These are phyloP conservation scores for Populus deltoides DNA, from an alignment of 345 rosid genomes.

Conservation along the genomic window DNA sequence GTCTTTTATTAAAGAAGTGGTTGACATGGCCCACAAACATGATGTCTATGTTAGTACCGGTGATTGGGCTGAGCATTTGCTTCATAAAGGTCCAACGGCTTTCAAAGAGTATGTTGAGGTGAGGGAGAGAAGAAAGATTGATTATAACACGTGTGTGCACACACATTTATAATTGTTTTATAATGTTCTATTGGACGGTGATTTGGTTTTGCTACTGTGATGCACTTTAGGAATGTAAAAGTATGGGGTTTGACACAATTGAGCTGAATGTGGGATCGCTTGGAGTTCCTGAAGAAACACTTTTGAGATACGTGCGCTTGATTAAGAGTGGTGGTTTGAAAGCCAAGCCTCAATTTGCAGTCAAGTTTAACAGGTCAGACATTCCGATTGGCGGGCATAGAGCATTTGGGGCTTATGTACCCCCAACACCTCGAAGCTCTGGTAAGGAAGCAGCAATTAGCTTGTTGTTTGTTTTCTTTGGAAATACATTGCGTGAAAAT, in stretches of 20 bases:
- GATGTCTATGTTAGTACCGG: conserved; percentile 84
- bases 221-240: conserved; percentile 66
- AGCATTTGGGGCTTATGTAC: conserved; percentile 78
- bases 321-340: conserved; percentile 76
- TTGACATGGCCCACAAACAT: conserved; percentile 70
- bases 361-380: conserved; percentile 71
- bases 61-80: conserved; percentile 86
- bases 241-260: conserved; percentile 77
- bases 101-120: conserved; percentile 81
- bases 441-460: conserved; percentile 38
- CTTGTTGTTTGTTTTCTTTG: not conserved
- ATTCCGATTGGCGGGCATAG: conserved; percentile 51
- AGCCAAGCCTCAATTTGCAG: conserved; percentile 79
- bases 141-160: no score
- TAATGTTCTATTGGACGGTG: not conserved
- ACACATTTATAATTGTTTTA: not conserved
- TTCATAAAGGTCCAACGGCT: conserved; percentile 65
- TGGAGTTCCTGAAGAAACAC: conserved; percentile 77
- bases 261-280: conserved; percentile 80
- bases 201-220: not conserved
- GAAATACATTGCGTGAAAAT: not conserved
- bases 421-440: conserved; percentile 60
- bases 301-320: conserved; percentile 76
- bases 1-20: conserved; percentile 60
- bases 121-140: conserved; percentile 1